phyloP scores from a whole-genome alignment of 768 basidiomycete species.

The Trametes punicea region DNA sequence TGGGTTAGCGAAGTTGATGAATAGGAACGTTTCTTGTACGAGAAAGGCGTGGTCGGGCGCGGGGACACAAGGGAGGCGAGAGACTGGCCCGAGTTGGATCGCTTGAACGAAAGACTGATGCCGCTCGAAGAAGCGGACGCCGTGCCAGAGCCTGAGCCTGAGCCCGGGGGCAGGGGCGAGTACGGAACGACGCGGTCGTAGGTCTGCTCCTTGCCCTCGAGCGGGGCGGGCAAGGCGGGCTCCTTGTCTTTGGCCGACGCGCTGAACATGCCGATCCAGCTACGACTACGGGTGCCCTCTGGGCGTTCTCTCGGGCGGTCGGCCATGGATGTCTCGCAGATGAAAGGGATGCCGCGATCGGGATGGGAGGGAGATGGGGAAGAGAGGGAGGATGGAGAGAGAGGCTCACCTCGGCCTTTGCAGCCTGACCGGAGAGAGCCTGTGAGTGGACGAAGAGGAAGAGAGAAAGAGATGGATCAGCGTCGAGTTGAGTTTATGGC shows the following conservation, averaged over 20 bases:
- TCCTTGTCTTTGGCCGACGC: conserved; percentile 27
- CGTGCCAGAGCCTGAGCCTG: conserved; percentile 21
- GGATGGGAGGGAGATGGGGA: background rate
- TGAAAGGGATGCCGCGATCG: conserved; percentile 1
- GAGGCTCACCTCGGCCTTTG: conserved; percentile 30
- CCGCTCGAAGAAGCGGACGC: conserved; percentile 1
- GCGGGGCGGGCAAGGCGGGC: conserved; percentile 26
- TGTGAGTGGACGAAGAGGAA: conserved; percentile 16
- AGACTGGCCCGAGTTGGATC: conserved; percentile 27
- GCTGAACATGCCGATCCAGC: conserved; percentile 29
- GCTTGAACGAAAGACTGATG: conserved; percentile 25
- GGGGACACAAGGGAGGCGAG: conserved; percentile 25
- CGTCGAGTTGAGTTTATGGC: background rate
- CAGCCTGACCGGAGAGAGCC: conserved; percentile 22
- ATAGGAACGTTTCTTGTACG: conserved; percentile 28
- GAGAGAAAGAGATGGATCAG: background rate
- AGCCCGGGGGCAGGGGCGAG: conserved; percentile 19
- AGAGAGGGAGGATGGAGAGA: conserved; percentile 5
- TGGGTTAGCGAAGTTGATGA: conserved; percentile 33
- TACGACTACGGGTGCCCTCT: conserved; percentile 25
- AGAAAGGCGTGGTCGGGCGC: conserved; percentile 30
- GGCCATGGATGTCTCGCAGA: conserved; percentile 19
- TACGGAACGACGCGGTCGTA: conserved; percentile 24
- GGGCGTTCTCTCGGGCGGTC: conserved; percentile 23
- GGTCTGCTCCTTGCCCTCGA: conserved; percentile 33